Conservation (phyloP, 1,284 basidiomycete genomes). For the Athelia sp. region DNA sequence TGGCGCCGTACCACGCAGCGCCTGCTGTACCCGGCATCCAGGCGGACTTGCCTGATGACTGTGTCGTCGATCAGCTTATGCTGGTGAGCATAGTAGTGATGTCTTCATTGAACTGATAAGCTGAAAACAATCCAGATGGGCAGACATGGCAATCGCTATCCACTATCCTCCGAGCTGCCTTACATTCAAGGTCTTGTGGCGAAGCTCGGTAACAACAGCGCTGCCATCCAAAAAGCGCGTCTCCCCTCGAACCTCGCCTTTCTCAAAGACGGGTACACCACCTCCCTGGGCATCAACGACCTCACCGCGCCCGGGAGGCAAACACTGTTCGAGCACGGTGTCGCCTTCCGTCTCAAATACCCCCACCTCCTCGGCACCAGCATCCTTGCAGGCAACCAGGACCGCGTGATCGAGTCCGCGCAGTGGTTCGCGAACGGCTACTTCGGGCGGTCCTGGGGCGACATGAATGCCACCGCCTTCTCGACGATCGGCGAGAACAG, state of each 20-base stretch:
- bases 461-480: slow-evolving; percentile 25
- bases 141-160: slow-evolving; percentile 37
- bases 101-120: slow-evolving; percentile 2
- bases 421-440: slow-evolving; percentile 41
- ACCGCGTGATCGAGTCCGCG: slow-evolving; percentile 39
- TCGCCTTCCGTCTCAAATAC: slow-evolving; percentile 34
- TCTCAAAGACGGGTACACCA: slow-evolving; percentile 35
- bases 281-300: slow-evolving; percentile 32
- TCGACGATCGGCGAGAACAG: slow-evolving; percentile 32
- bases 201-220: slow-evolving; percentile 26
- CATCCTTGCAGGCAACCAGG: slow-evolving; percentile 37
- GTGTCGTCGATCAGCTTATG: slow-evolving; percentile 38
- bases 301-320: slow-evolving; percentile 35
- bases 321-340: slow-evolving; percentile 40
- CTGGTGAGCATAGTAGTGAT: slow-evolving; percentile 27
- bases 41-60: slow-evolving; percentile 33
- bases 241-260: slow-evolving; percentile 33
- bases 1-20: slow-evolving; percentile 32
- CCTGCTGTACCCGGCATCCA: slow-evolving; percentile 27
- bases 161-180: slow-evolving; percentile 24
- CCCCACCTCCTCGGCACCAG: slow-evolving; percentile 29
- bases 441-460: slow-evolving; percentile 30
- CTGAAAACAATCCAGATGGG: slow-evolving; percentile 23
- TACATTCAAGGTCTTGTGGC: slow-evolving; percentile 30
- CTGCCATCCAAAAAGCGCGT: slow-evolving; percentile 21